Base-by-base conservation (phyloP, 441 rosid species). In the Metrosideros polymorpha region DNA sequence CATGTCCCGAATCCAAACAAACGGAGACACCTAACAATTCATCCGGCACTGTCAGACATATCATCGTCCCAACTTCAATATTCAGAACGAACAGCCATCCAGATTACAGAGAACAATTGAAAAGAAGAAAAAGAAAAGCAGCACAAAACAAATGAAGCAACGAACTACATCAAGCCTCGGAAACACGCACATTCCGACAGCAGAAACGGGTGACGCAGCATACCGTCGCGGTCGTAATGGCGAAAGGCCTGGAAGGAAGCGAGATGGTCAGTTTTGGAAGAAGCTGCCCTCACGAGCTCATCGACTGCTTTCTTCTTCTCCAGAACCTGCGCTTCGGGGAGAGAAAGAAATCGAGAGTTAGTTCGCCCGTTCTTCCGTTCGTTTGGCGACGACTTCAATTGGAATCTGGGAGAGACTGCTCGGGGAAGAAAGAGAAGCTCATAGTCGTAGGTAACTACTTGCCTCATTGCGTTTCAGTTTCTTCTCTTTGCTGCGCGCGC, bases 291-390 rank as follows among this genome's bases (percentile, higher is more conserved):
- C 25, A 97, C 85, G 88, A 93, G 91, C 82, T 89, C 90, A 57
- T 92, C 92, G 27, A 89, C 88, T 86, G 91, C 92, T 89, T 92
- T 94, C 90, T 91, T 96, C 94, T 90, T 95, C 89, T 93, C 98
- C 85, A 95, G 87, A 45, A 92, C 85, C 98, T 95, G 88, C 86
- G 6, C n/a, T 39, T 25, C 79, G 22, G 79, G 6, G 79, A 3
- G 19, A 30, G n/a, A 18, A 19, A 66, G 4, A 22, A 22, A 1
- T 32, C 27, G 79, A 71, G 79, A 71, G 17, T 71, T 2, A 71
- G 47, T 39, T 1, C 30, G 30, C 5, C 5, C 45, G 77, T 9
- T 39, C 25, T n/a, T n/a, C n/a, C n/a, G 79, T 19, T n/a, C n/a
- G n/a, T n/a, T n/a, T n/a, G n/a, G n/a, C 5, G 59, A 83, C 47